Conservation (phyloP, 2,329 filamentous ascomycete species). For the Alternaria sp. region DNA sequence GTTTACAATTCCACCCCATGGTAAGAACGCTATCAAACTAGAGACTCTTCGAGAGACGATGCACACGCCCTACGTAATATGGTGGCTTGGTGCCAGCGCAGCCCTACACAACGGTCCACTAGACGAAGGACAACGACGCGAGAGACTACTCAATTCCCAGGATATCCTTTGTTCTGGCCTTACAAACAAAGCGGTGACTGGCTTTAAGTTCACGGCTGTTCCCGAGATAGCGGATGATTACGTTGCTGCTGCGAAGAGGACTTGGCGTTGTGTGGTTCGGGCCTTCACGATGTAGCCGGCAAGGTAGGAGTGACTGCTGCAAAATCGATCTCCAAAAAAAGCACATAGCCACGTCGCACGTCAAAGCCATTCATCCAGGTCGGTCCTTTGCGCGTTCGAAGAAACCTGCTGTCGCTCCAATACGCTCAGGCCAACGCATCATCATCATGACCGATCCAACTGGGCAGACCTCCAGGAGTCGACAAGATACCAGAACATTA, state of each 20-base stretch:
- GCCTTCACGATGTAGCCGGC: not conserved
- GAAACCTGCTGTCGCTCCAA: not conserved
- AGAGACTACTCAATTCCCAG: not conserved
- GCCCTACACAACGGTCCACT: not conserved
- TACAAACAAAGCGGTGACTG: not conserved
- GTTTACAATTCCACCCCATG: not conserved
- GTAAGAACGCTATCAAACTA: not conserved
- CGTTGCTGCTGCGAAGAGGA: constrained; percentile 1
- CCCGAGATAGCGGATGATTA: constrained; percentile 9
- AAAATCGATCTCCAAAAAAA: not conserved
- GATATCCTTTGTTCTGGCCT: not conserved
- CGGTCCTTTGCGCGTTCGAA: not conserved
- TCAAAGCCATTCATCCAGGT: not conserved
- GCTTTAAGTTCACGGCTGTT: not conserved
- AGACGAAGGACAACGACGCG: not conserved
- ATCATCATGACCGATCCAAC: not conserved
- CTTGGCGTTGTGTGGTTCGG: not conserved
- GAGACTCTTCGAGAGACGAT: constrained; percentile 3
- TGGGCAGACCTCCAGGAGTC: not conserved
- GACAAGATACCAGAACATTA: not conserved
- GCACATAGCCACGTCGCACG: not conserved
- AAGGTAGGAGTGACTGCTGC: not conserved
- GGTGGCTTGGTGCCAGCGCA: not conserved
- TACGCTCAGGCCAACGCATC: not conserved
- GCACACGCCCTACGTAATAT: constrained; percentile 9